phyloP scores from a whole-genome alignment of 2,329 filamentous ascomycete species.

The Scytalidium lignicola region DNA sequence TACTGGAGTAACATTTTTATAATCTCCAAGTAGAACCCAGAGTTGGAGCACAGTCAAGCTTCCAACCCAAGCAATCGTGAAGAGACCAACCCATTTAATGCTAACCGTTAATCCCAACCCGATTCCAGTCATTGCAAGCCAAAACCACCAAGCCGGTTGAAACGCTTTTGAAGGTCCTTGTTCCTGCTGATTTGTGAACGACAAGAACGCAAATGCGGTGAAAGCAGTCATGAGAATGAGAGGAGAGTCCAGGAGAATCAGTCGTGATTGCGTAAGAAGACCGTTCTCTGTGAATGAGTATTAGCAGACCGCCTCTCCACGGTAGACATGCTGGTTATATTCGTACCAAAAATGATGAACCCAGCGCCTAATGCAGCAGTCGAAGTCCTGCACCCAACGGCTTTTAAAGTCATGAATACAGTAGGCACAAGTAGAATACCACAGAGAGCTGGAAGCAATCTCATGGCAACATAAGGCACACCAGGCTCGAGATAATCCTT shows the following conservation, averaged over 20 bases:
- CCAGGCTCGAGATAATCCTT: slow-evolving; percentile 95
- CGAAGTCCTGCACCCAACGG: slow-evolving; percentile 78
- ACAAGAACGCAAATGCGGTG: slow-evolving; percentile 83
- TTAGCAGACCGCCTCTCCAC: slow-evolving; percentile 13
- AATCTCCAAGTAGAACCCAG: slow-evolving; percentile 90
- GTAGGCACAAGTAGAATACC: slow-evolving; percentile 84
- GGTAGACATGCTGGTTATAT: slow-evolving; percentile 9
- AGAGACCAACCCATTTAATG: slow-evolving; percentile 98
- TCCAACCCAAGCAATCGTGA: slow-evolving; percentile 98
- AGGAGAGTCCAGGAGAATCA: slow-evolving; percentile 94
- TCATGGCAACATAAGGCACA: slow-evolving; percentile 97
- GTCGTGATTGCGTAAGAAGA: slow-evolving; percentile 85
- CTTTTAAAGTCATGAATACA: slow-evolving; percentile 94
- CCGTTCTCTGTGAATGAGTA: slow-evolving; percentile 71
- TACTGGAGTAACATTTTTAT: slow-evolving; percentile 75
- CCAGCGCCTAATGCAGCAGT: slow-evolving; percentile 79
- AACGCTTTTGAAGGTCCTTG: slow-evolving; percentile 86
- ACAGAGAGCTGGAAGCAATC: slow-evolving; percentile 82
- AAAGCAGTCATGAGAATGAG: slow-evolving; percentile 90
- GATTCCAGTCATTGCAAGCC: slow-evolving; percentile 81
- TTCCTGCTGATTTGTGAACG: slow-evolving; percentile 96
- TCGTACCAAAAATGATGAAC: slow-evolving; percentile 81
- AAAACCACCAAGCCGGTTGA: slow-evolving; percentile 93
- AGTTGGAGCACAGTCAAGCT: slow-evolving; percentile 85
- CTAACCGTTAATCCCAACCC: slow-evolving; percentile 85